Percentiles rank a stretch among this genome's conserved stretches.
Evolutionary conservation across 371 early-diverging fungal species (phyloP).

Genomic region (Paraphysoderma sedebokerense): DNA sequence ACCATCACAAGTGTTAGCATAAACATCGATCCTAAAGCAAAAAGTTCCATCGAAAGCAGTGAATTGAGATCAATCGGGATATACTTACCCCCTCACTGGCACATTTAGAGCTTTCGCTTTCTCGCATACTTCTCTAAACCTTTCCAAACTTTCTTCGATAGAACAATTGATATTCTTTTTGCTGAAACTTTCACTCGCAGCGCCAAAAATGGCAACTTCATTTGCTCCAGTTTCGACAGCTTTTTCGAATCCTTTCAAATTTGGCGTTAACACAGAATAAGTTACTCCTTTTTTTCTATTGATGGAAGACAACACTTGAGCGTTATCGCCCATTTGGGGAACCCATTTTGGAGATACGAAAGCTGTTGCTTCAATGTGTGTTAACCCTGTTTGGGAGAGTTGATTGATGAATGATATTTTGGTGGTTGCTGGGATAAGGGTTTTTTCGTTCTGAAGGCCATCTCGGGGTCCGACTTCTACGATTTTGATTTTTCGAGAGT

Average conservation of each 20-base stretch:
- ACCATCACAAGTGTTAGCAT: not conserved
- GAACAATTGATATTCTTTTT: conserved; percentile 85
- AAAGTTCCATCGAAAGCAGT: not conserved
- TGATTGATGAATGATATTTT: conserved; percentile 73
- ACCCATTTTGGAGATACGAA: conserved; percentile 98
- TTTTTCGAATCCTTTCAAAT: conserved; percentile 63
- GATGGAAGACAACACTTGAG: conserved; percentile 53
- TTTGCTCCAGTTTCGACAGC: conserved; percentile 60
- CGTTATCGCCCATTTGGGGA: conserved; percentile 88
- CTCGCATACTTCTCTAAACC: conserved; percentile 51
- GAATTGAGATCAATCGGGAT: not conserved
- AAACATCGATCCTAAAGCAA: not conserved
- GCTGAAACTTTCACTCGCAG: conserved; percentile 78
- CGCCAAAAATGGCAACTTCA: conserved; percentile 86
- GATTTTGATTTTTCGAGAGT: conserved; percentile 35
- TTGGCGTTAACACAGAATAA: conserved; percentile 88
- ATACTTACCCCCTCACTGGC: conserved; percentile 51
- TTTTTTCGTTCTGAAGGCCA: conserved; percentile 91
- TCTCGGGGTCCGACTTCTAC: conserved; percentile 93
- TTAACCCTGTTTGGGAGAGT: conserved; percentile 57
- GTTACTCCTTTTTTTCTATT: conserved; percentile 34
- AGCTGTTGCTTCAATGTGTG: conserved; percentile 76
- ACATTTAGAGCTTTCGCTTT: conserved; percentile 49
- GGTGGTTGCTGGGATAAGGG: conserved; percentile 53
- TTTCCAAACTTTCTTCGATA: conserved; percentile 57